Percentiles rank a stretch among this genome's conserved stretches.
phyloP scores from a whole-genome alignment of 306 rosid genomes.

The Hylodesmum podocarpum region DNA sequence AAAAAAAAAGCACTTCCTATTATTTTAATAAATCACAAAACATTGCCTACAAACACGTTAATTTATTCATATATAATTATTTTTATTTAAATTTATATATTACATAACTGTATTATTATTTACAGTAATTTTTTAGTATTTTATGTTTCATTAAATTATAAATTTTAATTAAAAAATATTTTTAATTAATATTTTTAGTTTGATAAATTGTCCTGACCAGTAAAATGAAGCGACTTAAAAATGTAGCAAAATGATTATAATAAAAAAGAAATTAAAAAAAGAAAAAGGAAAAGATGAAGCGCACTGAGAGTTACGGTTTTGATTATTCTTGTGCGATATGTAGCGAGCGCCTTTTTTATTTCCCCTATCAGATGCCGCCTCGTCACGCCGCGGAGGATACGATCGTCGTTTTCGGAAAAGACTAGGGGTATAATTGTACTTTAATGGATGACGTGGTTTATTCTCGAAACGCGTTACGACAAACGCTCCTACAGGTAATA shows the following conservation, averaged over 20 bases:
- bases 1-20: not conserved
- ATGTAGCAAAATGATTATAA: not conserved
- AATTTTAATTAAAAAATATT: no score
- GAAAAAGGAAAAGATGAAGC: constrained; percentile 38
- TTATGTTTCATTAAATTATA: no score
- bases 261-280: not conserved
- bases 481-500: constrained; percentile 12
- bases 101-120: no score
- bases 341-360: not conserved
- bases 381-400: constrained; percentile 23
- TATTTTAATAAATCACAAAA: no score
- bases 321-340: constrained; percentile 32
- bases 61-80: no score
- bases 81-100: no score
- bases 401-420: constrained; percentile 19
- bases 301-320: constrained; percentile 52
- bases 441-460: not conserved
- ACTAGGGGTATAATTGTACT: constrained; percentile 13
- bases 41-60: no score
- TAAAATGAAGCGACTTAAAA: constrained; percentile 14
- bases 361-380: constrained; percentile 46
- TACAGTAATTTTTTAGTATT: no score
- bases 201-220: constrained; percentile 44
- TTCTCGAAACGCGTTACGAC: constrained; percentile 23
- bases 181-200: not conserved